Conservation (phyloP, 2,329 filamentous ascomycete genomes). For the Drechslera avenae region DNA sequence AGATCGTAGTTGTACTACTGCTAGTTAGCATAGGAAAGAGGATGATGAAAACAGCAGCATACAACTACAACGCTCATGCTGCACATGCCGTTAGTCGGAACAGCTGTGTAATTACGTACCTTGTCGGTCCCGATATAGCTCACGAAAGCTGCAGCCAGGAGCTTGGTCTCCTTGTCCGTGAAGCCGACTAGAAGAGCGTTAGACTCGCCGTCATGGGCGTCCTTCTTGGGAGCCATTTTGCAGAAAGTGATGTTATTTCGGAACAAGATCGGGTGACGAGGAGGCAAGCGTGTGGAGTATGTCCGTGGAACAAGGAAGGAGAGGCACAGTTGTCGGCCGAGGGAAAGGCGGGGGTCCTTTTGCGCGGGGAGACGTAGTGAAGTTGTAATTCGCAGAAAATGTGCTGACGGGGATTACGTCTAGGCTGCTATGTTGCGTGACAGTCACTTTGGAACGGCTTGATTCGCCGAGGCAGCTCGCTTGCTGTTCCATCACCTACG, state of each 20-base stretch:
- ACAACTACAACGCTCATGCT: too few species aligned
- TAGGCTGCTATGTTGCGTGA: conserved; percentile 10
- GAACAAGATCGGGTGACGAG: background rate
- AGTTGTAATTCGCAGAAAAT: background rate
- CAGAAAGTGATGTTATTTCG: background rate
- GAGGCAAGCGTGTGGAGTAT: background rate
- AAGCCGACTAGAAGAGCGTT: conserved; percentile 25
- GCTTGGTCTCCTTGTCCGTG: conserved; percentile 31
- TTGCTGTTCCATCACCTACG: background rate
- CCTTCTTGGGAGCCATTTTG: conserved; percentile 38
- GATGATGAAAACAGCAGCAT: background rate
- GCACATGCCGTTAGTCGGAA: too few species aligned
- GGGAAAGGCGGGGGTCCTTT: conserved; percentile 6
- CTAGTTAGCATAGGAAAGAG: background rate
- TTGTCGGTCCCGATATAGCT: conserved; percentile 35
- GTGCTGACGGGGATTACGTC: background rate
- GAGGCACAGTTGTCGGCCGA: background rate
- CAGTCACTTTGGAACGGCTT: background rate
- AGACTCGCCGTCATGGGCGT: conserved; percentile 7
- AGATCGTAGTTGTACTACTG: conserved; percentile 37
- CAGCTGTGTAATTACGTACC: conserved; percentile 15
- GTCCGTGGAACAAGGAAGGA: background rate
- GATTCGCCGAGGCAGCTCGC: background rate
- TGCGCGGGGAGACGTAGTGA: conserved; percentile 10
- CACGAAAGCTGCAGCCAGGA: conserved; percentile 42